Percentiles rank a stretch among this genome's conserved stretches.
Evolutionary conservation across 768 basidiomycete genomes (phyloP).

Genomic region (Boletus vermiculosoides): DNA sequence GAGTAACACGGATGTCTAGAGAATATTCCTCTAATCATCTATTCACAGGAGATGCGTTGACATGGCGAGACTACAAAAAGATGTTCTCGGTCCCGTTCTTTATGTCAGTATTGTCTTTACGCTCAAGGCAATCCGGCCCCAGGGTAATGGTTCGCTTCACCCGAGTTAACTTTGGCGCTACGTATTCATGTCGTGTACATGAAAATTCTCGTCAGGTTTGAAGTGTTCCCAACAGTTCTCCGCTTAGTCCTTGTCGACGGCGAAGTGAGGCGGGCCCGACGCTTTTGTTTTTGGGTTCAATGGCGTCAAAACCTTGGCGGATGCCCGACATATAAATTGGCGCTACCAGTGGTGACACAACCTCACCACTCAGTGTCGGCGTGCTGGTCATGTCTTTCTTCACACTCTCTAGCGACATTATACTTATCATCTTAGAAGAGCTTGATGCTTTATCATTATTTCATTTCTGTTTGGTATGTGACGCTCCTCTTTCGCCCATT

Average conservation of each 20-base stretch:
- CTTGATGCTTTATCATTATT: constrained; percentile 35
- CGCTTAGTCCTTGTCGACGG: constrained; percentile 34
- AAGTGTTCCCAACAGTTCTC: constrained; percentile 25
- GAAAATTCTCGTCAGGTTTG: constrained; percentile 27
- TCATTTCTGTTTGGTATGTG: constrained; percentile 30
- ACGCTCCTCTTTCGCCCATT: not conserved
- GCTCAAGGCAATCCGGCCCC: constrained; percentile 24
- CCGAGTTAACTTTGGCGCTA: constrained; percentile 21
- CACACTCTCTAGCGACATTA: constrained; percentile 30
- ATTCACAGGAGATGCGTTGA: constrained; percentile 33
- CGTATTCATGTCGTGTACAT: constrained; percentile 28
- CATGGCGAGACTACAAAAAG: constrained; percentile 36
- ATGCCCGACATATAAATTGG: constrained; percentile 33
- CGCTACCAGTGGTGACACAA: constrained; percentile 3
- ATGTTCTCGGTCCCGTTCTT: constrained; percentile 29
- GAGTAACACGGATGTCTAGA: constrained; percentile 17
- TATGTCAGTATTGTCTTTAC: constrained; percentile 28
- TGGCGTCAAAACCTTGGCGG: constrained; percentile 22
- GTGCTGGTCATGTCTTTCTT: constrained; percentile 39
- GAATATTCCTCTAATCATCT: constrained; percentile 5
- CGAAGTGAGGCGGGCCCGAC: constrained; percentile 31
- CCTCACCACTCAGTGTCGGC: constrained; percentile 24
- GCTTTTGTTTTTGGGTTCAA: constrained; percentile 35
- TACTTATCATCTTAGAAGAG: constrained; percentile 33
- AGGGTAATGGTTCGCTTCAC: constrained; percentile 18